A percentile compares a stretch with the other conserved stretches of the same genome.
Evolutionary conservation across 371 early-diverging fungal genomes (phyloP).

Genomic region (Mucor racemosus): DNA sequence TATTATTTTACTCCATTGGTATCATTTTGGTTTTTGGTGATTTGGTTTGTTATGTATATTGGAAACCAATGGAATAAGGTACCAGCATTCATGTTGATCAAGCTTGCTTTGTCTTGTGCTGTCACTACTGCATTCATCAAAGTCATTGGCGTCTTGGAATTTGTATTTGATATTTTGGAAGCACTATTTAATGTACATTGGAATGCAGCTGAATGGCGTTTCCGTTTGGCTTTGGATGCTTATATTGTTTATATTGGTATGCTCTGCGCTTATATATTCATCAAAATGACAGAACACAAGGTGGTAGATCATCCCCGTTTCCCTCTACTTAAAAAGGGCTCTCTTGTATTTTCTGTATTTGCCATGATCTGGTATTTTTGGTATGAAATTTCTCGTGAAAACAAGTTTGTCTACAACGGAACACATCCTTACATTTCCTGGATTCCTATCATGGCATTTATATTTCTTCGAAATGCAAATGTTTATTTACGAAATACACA

Average conservation of each 20-base stretch:
- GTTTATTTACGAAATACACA: constrained; percentile 53
- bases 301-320: constrained; percentile 39
- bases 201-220: constrained; percentile 69
- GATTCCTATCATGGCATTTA: constrained; percentile 65
- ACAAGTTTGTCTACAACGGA: constrained; percentile 60
- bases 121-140: constrained; percentile 49
- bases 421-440: constrained; percentile 71
- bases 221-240: constrained; percentile 64
- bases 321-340: constrained; percentile 35
- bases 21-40: constrained; percentile 72
- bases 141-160: constrained; percentile 47
- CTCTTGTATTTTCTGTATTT: constrained; percentile 35
- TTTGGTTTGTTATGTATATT: constrained; percentile 72
- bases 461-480: constrained; percentile 72
- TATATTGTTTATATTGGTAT: constrained; percentile 69
- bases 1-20: constrained; percentile 85
- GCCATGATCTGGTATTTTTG: constrained; percentile 54
- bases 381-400: constrained; percentile 48
- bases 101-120: constrained; percentile 48
- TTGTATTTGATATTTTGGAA: constrained; percentile 43
- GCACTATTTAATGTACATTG: constrained; percentile 56
- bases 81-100: constrained; percentile 50
- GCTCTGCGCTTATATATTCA: constrained; percentile 51
- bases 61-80: constrained; percentile 51
- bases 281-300: constrained; percentile 51